These are phyloP conservation scores for Alternaria sp. DNA, from an alignment of 2,329 filamentous ascomycete genomes.

Conservation along the genomic window DNA sequence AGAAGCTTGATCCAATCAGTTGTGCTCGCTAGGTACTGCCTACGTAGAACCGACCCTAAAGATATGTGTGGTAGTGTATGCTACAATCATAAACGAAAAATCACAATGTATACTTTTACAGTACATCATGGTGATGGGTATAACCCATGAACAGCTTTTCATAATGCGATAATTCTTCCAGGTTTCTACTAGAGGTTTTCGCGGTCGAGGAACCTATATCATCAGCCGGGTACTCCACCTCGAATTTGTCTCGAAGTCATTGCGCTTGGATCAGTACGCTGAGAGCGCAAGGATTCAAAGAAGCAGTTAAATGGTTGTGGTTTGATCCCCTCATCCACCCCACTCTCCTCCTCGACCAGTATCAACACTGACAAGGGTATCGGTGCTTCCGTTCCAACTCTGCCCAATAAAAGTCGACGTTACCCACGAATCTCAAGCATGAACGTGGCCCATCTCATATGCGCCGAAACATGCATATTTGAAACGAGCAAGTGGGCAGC, in stretches of 20 bases:
- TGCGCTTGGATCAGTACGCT: too few species aligned
- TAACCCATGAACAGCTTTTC: too few species aligned
- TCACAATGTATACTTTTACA: too few species aligned
- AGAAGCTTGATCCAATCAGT: too few species aligned
- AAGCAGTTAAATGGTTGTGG: too few species aligned
- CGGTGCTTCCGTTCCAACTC: not conserved
- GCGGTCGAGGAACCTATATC: not conserved
- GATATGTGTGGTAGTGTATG: not conserved
- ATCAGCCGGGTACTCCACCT: too few species aligned
- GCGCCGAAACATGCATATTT: slow-evolving; percentile 10
- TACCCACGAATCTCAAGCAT: slow-evolving; percentile 1
- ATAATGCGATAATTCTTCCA: not conserved
- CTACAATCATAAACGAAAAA: too few species aligned
- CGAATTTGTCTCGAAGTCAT: too few species aligned
- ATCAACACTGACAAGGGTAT: not conserved
- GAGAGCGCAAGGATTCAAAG: too few species aligned
- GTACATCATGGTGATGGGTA: too few species aligned
- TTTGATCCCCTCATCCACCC: not conserved
- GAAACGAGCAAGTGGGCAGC: slow-evolving; percentile 12
- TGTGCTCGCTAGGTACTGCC: too few species aligned
- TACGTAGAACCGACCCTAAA: not conserved
- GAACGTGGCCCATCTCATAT: slow-evolving; percentile 10
- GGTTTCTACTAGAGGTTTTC: not conserved
- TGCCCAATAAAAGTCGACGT: not conserved
- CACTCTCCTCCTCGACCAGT: not conserved